Percentiles rank a stretch among this genome's conserved stretches.
These are phyloP conservation scores for Fraxinus sp. DNA, from an alignment of 305 asterid species.

Conservation along the genomic window DNA sequence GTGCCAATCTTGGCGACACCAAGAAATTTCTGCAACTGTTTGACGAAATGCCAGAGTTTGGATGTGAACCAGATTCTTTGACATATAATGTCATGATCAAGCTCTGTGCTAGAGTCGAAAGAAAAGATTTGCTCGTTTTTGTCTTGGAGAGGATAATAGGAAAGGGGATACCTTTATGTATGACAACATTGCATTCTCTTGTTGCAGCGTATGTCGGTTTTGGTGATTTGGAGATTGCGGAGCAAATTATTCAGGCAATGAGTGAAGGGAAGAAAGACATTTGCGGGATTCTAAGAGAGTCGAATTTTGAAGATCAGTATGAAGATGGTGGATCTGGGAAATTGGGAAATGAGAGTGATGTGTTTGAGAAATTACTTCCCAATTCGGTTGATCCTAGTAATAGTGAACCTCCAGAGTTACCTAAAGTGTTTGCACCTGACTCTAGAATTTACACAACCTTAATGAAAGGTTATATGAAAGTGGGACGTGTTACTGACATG, in stretches of 20 bases:
- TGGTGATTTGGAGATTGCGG: conserved; percentile 76
- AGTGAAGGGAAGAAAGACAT: conserved; percentile 77
- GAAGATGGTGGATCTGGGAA: neutral
- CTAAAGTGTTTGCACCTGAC: conserved; percentile 53
- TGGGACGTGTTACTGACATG: conserved; percentile 70
- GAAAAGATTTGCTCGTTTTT: conserved; percentile 77
- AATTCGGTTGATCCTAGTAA: conserved; percentile 39
- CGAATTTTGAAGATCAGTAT: conserved; percentile 24
- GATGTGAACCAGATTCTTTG: conserved; percentile 70
- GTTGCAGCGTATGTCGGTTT: conserved; percentile 95
- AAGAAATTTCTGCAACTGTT: conserved; percentile 68
- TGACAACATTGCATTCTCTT: conserved; percentile 79
- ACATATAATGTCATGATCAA: conserved; percentile 88
- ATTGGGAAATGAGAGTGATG: conserved; percentile 22
- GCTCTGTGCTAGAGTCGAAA: conserved; percentile 67
- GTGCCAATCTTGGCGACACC: conserved; percentile 71
- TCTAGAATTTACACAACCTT: conserved; percentile 82
- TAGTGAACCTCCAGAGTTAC: conserved; percentile 57
- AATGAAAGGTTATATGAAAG: conserved; percentile 93
- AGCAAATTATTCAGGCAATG: conserved; percentile 75
- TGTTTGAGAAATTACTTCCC: conserved; percentile 59
- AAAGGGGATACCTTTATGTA: conserved; percentile 50
- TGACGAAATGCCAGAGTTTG: conserved; percentile 69
- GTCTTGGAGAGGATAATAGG: conserved; percentile 79
- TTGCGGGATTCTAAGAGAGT: conserved; percentile 68